Evolutionary conservation across 106 monocot species (phyloP), one percentile per base, ranked within the genome.

Genomic region (Dendrobium chrysotoxum): DNA sequence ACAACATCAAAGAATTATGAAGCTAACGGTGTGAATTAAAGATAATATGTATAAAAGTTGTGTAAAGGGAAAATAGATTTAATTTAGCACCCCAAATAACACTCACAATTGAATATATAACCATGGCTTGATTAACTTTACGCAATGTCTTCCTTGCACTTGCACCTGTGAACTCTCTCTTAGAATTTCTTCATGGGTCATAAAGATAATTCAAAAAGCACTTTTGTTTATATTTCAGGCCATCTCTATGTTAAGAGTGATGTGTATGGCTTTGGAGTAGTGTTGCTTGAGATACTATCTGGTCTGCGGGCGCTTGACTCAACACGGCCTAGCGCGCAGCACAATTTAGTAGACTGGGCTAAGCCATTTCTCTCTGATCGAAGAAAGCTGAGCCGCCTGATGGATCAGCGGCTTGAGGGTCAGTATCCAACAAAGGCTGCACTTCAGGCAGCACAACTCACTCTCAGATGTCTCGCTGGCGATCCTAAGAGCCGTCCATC

Each of bases 221-320:
- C 9, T 44, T 9, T 44, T 9, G 6, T 44, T 44, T 44, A 44
- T 9, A 7, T 79, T 30, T 39, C 81, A 93, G 94, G 94, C 6
- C 91, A 86, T 80, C 80, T 94, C 7, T 89, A 91, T 38, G 91
- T 91, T 75, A 91, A 86, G 84, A 94, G 94, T 67, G 94, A 94
- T 30, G 94, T 94, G 2, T 94, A 94, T 45, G 94, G 94, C 7
- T 94, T 94, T 71, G 94, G 94, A 21, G 91, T 91, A 28, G 89
- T 94, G 57, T 78, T 94, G 66, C 88, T 94, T 15, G 94, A 94
- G 46, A 79, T 94, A 40, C 66, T 94, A 18, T 78, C 94, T 2
- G 91, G 94, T n/a, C 77, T 75, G 78, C 58, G 89, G 28, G 91
- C 91, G 31, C 71, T 86, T 25, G 94, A 94, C 70, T 28, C 39